phyloP scores from a whole-genome alignment of 23 red algal genomes.

The Gracilaria gracilis region DNA sequence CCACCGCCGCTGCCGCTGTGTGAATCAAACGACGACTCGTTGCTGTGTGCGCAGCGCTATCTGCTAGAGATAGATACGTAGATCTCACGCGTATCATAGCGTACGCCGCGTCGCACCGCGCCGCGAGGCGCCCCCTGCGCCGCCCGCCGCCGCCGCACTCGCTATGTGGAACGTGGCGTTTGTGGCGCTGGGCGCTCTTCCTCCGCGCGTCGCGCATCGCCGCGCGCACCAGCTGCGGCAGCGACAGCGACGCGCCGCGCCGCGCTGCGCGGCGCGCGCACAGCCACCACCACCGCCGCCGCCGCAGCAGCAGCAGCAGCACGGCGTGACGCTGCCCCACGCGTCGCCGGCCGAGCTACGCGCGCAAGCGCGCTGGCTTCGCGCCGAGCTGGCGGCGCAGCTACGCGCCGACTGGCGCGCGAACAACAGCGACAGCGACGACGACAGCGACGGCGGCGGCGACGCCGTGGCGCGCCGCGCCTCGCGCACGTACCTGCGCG shows the following conservation, averaged over 20 bases:
- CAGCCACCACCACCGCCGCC: not conserved
- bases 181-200: not conserved
- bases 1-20: too few relatives aligned
- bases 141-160: too few relatives aligned
- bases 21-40: too few relatives aligned
- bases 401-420: conserved; percentile 38
- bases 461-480: conserved; percentile 23
- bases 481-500: conserved; percentile 2
- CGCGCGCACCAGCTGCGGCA: not conserved
- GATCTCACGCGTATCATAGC: too few relatives aligned
- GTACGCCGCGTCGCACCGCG: too few relatives aligned
- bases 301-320: not conserved
- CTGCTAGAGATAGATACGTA: too few relatives aligned
- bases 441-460: too few relatives aligned
- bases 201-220: not conserved
- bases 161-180: not conserved
- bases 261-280: not conserved
- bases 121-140: too few relatives aligned
- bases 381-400: not conserved
- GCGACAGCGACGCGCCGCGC: not conserved
- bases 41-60: too few relatives aligned
- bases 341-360: not conserved
- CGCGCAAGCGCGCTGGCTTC: conserved; percentile 22
- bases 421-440: not conserved
- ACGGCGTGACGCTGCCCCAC: conserved; percentile 35